Conservation (phyloP, 2,329 filamentous ascomycete species). For the Aquanectria penicillioides region DNA sequence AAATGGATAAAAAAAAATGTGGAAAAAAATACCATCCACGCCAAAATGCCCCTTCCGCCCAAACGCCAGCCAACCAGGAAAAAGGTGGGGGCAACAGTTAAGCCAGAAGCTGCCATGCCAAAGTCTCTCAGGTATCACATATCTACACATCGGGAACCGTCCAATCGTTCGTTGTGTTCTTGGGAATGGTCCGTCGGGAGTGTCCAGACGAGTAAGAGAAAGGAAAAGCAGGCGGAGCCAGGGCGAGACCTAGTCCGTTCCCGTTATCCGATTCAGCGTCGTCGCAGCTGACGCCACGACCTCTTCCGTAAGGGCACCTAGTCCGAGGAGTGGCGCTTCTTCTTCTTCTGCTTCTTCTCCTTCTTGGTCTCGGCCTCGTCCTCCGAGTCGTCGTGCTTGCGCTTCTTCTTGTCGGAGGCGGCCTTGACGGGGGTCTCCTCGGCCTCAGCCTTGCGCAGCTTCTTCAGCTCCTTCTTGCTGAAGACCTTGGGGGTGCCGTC, state of each 20-base stretch:
- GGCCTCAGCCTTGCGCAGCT: conserved; percentile 71
- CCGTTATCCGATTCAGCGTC: conserved; percentile 33
- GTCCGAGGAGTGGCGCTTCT: conserved; percentile 53
- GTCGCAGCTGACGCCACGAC: conserved; percentile 26
- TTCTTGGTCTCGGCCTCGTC: conserved; percentile 72
- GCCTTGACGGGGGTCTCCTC: conserved; percentile 57
- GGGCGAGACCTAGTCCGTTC: conserved; percentile 25
- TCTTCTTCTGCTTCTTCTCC: conserved; percentile 65
- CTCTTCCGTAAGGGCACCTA: conserved; percentile 37
- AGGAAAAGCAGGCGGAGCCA: conserved; percentile 31
- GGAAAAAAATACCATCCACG: conserved; percentile 45
- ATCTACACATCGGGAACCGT: conserved; percentile 43
- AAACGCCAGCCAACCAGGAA: conserved; percentile 49
- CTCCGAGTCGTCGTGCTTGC: conserved; percentile 73
- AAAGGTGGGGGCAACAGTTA: conserved; percentile 39
- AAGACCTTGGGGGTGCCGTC: conserved; percentile 74
- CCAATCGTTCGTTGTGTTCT: conserved; percentile 35
- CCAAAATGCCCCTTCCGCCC: conserved; percentile 45
- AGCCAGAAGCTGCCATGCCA: conserved; percentile 42
- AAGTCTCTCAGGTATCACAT: conserved; percentile 49
- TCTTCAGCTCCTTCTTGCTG: conserved; percentile 83
- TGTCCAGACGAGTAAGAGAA: conserved; percentile 43
- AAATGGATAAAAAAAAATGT: conserved; percentile 34
- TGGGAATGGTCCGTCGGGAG: conserved; percentile 36
- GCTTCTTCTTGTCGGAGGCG: conserved; percentile 66